Percentiles rank a stretch among this genome's conserved stretches.
Conservation (phyloP, 768 basidiomycete genomes). For the Porpolomopsis calyptriformis region DNA sequence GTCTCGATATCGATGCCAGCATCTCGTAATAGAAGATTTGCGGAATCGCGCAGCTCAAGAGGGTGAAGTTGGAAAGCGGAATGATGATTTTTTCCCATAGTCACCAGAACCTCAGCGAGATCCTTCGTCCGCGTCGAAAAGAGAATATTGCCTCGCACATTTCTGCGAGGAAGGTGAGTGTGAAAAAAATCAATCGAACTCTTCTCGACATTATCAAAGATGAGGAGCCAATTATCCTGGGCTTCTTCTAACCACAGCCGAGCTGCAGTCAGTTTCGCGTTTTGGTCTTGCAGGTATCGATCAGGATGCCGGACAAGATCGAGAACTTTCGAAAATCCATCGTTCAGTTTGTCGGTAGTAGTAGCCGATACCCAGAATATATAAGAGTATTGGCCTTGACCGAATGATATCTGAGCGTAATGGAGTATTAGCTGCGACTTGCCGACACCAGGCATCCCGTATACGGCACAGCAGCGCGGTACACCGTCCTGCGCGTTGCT, state of each 20-base stretch:
- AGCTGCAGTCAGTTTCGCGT: background rate
- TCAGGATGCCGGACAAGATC: background rate
- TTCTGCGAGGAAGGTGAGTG: background rate
- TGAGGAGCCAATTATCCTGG: background rate
- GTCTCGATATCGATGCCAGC: background rate
- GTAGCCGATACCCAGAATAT: background rate
- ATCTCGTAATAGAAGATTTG: background rate
- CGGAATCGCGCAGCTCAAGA: background rate
- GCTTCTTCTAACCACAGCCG: background rate
- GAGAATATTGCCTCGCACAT: background rate
- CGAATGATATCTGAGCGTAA: background rate
- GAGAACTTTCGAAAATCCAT: background rate
- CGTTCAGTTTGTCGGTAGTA: background rate
- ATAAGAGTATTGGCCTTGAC: background rate
- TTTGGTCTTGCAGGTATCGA: background rate
- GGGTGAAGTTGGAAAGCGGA: background rate
- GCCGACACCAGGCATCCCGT: background rate
- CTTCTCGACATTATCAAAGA: background rate
- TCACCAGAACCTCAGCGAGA: background rate
- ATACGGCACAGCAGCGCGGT: background rate
- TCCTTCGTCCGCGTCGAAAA: background rate
- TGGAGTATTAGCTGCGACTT: background rate
- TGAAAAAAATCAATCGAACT: background rate
- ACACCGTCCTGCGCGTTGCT: background rate
- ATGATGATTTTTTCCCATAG: background rate